phyloP scores from a whole-genome alignment of 345 rosid species.

The Anacardium occidentale region DNA sequence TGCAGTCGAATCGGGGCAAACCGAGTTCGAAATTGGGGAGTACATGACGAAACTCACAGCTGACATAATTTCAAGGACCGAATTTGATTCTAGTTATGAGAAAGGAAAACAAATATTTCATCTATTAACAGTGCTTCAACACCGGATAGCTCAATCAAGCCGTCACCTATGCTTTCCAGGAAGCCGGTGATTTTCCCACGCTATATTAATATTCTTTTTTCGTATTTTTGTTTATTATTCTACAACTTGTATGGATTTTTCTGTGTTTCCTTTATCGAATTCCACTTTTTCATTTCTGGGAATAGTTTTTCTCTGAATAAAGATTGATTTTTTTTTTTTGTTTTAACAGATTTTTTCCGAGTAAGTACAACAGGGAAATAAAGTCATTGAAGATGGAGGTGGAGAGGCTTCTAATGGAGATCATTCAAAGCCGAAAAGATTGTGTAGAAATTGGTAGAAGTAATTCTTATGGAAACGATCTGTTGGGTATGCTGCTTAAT shows the following conservation, averaged over 20 bases:
- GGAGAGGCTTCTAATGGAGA: constrained; percentile 76
- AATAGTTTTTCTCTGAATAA: not conserved
- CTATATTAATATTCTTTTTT: not conserved
- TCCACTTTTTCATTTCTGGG: constrained; percentile 5
- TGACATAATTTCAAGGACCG: constrained; percentile 85
- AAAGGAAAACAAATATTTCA: constrained; percentile 82
- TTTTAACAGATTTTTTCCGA: constrained; percentile 74
- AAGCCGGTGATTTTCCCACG: constrained; percentile 51
- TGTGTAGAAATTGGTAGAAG: constrained; percentile 78
- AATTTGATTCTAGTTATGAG: constrained; percentile 68
- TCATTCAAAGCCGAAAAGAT: constrained; percentile 71
- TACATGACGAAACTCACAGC: constrained; percentile 73
- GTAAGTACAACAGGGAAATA: constrained; percentile 83
- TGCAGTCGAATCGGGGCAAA: constrained; percentile 44
- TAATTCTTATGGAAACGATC: constrained; percentile 74
- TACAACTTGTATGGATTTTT: too few species aligned
- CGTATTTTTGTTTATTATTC: too few species aligned
- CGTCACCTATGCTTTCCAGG: constrained; percentile 89
- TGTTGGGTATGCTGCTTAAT: constrained; percentile 69
- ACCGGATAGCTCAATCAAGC: constrained; percentile 71
- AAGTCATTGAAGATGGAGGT: constrained; percentile 75
- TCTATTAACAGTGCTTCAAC: constrained; percentile 59
- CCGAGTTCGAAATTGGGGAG: constrained; percentile 83
- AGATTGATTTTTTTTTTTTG: not conserved
- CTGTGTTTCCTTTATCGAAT: constrained; percentile 7